phyloP scores from a whole-genome alignment of 1,284 basidiomycete species.

The Apiotrichum veenhuisii region DNA sequence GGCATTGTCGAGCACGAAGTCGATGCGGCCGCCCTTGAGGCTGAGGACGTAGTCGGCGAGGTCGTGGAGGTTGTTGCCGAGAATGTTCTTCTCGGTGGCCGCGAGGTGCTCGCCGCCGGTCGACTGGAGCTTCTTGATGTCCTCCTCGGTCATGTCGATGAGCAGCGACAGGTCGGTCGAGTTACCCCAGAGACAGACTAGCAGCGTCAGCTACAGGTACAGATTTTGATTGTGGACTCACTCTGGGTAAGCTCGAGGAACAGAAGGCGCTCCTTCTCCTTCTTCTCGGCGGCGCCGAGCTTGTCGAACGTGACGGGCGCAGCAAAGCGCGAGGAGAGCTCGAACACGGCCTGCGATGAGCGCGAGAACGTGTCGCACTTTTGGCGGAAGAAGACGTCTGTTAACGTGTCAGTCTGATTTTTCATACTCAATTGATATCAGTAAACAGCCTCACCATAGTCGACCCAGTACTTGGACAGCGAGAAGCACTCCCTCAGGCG shows the following conservation, averaged over 20 bases:
- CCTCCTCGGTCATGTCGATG: slow-evolving; percentile 98
- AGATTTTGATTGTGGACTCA: slow-evolving; percentile 32
- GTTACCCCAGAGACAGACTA: slow-evolving; percentile 91
- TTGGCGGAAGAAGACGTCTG: slow-evolving; percentile 74
- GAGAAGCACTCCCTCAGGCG: slow-evolving; percentile 94
- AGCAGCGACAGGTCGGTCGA: slow-evolving; percentile 94
- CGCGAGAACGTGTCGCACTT: slow-evolving; percentile 96
- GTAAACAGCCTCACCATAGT: slow-evolving; percentile 59
- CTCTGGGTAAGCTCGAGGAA: slow-evolving; percentile 92
- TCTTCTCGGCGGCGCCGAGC: slow-evolving; percentile 53
- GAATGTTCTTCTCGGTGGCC: slow-evolving; percentile 85
- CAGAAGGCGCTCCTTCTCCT: slow-evolving; percentile 78
- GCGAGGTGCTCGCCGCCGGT: slow-evolving; percentile 94
- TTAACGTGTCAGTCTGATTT: slow-evolving; percentile 30
- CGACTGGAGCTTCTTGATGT: slow-evolving; percentile 95
- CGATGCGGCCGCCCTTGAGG: slow-evolving; percentile 75
- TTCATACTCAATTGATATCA: not conserved
- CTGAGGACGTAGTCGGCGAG: slow-evolving; percentile 79
- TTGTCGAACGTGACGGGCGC: slow-evolving; percentile 63
- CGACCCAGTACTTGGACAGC: slow-evolving; percentile 82
- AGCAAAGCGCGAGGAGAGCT: slow-evolving; percentile 87
- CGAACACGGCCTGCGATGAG: slow-evolving; percentile 87
- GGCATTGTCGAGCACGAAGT: slow-evolving; percentile 64
- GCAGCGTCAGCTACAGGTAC: slow-evolving; percentile 6
- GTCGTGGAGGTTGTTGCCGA: slow-evolving; percentile 56